Evolutionary conservation across 2,329 filamentous ascomycete species (phyloP).

Genomic region (Pseudogymnoascus verrucosus): DNA sequence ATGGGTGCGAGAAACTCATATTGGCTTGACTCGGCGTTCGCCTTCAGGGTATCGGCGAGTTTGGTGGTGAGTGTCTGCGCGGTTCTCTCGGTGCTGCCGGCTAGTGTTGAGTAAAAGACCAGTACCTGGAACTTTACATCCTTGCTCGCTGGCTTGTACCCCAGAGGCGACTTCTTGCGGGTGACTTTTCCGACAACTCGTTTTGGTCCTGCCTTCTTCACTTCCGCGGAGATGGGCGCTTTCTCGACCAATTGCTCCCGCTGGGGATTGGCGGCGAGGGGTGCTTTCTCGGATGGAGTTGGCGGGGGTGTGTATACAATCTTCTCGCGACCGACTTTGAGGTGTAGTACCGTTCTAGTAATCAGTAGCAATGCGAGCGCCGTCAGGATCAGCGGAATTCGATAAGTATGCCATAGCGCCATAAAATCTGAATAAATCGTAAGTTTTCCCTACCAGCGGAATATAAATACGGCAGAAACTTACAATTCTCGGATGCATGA

Average conservation of each 20-base stretch:
- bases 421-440: slow-evolving; percentile 20
- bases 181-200: slow-evolving; percentile 29
- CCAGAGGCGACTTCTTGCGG: slow-evolving; percentile 20
- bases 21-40: slow-evolving; percentile 18
- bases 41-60: slow-evolving; percentile 19
- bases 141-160: slow-evolving; percentile 23
- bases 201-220: slow-evolving; percentile 29
- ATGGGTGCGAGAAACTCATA: slow-evolving; percentile 48
- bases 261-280: background rate
- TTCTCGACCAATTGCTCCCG: slow-evolving; percentile 2
- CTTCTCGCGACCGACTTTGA: slow-evolving; percentile 25
- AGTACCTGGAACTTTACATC: slow-evolving; percentile 56
- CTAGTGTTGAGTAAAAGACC: slow-evolving; percentile 85
- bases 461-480: background rate
- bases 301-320: slow-evolving; percentile 25
- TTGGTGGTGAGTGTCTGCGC: slow-evolving; percentile 52
- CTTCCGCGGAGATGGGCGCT: slow-evolving; percentile 13
- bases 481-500: background rate
- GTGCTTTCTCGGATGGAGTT: slow-evolving; percentile 16
- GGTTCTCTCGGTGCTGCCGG: slow-evolving; percentile 70
- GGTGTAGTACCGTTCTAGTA: slow-evolving; percentile 27
- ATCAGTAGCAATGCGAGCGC: slow-evolving; percentile 31
- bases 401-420: slow-evolving; percentile 38
- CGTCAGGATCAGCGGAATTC: slow-evolving; percentile 36
- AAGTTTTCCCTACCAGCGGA: background rate